Evolutionary conservation across 1,139 yeast species (phyloP).

Genomic region (Lodderomyces theae): DNA sequence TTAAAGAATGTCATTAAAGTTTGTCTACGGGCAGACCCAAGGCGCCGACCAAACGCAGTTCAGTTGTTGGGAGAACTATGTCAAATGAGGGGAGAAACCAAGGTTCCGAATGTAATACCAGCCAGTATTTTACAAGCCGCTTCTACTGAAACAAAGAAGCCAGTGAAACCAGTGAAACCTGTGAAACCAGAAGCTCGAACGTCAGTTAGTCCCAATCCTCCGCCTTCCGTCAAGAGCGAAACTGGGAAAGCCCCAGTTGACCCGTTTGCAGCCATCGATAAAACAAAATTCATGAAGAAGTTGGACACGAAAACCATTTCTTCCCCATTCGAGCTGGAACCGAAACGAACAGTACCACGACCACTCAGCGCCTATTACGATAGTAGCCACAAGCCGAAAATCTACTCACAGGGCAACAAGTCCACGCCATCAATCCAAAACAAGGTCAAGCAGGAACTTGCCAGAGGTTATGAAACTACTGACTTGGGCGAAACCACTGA

Average conservation of each 20-base stretch:
- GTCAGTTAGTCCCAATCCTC: slow-evolving; percentile 3
- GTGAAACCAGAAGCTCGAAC: slow-evolving; percentile 1
- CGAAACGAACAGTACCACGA: slow-evolving; percentile 10
- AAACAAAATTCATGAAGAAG: slow-evolving; percentile 20
- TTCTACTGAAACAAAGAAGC: slow-evolving; percentile 5
- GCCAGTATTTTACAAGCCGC: slow-evolving; percentile 24
- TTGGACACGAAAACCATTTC: slow-evolving; percentile 2
- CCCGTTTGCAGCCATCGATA: slow-evolving; percentile 42
- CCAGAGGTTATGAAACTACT: slow-evolving; percentile 21
- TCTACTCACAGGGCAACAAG: slow-evolving; percentile 16
- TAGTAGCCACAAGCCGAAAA: slow-evolving; percentile 9
- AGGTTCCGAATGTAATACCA: slow-evolving; percentile 53
- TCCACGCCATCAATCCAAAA: slow-evolving; percentile 33
- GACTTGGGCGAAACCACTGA: slow-evolving; percentile 15
- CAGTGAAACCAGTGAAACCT: slow-evolving; percentile 1
- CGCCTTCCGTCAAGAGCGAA: not conserved
- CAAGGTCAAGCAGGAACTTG: slow-evolving; percentile 35
- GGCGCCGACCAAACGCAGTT: slow-evolving; percentile 67
- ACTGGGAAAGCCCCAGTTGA: slow-evolving; percentile 17
- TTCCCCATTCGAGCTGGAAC: slow-evolving; percentile 11
- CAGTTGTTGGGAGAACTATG: slow-evolving; percentile 72
- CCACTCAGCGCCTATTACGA: slow-evolving; percentile 16
- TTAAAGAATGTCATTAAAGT: slow-evolving; percentile 59
- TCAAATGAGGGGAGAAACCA: slow-evolving; percentile 49
- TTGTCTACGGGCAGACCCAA: slow-evolving; percentile 66